Evolutionary conservation across 2,329 filamentous ascomycete genomes (phyloP), one percentile per base, ranked within the genome.

Genomic region (Albophoma yamanashiensis): DNA sequence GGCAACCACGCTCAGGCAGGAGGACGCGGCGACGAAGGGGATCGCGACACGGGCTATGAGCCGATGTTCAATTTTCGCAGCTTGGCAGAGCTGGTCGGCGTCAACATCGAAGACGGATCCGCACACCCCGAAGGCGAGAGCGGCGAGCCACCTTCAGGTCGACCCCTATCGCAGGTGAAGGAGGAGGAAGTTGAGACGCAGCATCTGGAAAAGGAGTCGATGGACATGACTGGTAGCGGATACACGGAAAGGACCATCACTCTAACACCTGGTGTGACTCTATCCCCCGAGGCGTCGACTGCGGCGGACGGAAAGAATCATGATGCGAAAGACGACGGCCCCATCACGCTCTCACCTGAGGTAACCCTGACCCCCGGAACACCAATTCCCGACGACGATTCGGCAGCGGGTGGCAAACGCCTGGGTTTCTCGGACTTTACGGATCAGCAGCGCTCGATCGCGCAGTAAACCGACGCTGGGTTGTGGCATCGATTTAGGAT

Each of bases 1-100:
- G 77, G 78, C 47, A 76, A 81, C 63, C 81, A 80, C 5, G 68
- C 82, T 1, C 84, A 81, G 52, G 71, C 84, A 2, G 77, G 75
- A 12, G 75, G 71, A 20, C 75, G 75, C 59, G 77, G 76, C 59
- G 76, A 78, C 22, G 77, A 79, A 14, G 77, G 78, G 15, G 81
- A 85, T 31, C 73, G 77, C 8, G 81, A 82, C 31, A 76, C 79
- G 5, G 78, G 80, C 17, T 64, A 77, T 59, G 92, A 97, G 69
- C 85, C 91, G 3, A 85, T 96, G 83, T 94, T 96, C 74, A 97
- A 96, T 72, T 97, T 97, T 70, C 82, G 86, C 60, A 96, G 91
- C 66, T 76, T 97, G 27, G 89, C 91, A 2, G 89, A 91, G 63
- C 90, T 95, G 71, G 89, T 97, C 38, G 89, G 87, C 0, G 85